These are phyloP conservation scores for Yueomyces sp. DNA, from an alignment of 1,139 yeast species.

Conservation along the genomic window DNA sequence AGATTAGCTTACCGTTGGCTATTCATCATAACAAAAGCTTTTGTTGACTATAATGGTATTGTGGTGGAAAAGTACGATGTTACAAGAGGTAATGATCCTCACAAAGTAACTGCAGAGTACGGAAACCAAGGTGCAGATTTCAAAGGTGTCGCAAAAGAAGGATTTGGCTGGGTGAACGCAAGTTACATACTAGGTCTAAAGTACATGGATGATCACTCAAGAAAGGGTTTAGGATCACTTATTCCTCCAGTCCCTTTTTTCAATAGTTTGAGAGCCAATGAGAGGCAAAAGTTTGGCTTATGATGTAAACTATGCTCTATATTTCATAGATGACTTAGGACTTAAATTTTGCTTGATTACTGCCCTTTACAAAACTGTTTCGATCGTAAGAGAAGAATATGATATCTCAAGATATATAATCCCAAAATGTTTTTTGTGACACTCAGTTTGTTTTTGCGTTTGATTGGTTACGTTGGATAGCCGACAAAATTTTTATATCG, in stretches of 20 bases:
- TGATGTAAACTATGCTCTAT: slow-evolving; percentile 1
- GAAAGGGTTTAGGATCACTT: slow-evolving; percentile 68
- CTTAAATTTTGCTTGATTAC: too few relatives aligned
- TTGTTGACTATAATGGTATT: slow-evolving; percentile 88
- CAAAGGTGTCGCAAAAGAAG: slow-evolving; percentile 91
- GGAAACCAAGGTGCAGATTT: slow-evolving; percentile 93
- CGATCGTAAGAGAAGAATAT: slow-evolving; percentile 4
- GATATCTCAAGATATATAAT: too few relatives aligned
- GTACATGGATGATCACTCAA: slow-evolving; percentile 54
- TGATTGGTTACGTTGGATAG: too few relatives aligned
- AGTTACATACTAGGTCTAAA: slow-evolving; percentile 68
- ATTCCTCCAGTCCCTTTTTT: slow-evolving; percentile 71
- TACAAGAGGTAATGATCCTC: slow-evolving; percentile 72
- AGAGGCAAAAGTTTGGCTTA: slow-evolving; percentile 30
- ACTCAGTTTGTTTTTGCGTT: too few relatives aligned
- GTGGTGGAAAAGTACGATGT: slow-evolving; percentile 95
- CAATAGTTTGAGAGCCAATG: slow-evolving; percentile 34
- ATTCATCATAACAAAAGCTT: slow-evolving; percentile 78
- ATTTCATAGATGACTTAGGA: too few relatives aligned
- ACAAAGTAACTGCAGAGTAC: slow-evolving; percentile 88
- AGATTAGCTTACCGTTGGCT: slow-evolving; percentile 82
- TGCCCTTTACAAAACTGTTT: background rate
- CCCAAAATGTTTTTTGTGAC: too few relatives aligned
- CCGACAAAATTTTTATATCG: too few relatives aligned
- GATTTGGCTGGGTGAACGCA: slow-evolving; percentile 96